Percentiles rank a stretch among this genome's conserved stretches.
phyloP scores from a whole-genome alignment of 148 eudicot genomes.

The Mesembryanthemum crystallinum region DNA sequence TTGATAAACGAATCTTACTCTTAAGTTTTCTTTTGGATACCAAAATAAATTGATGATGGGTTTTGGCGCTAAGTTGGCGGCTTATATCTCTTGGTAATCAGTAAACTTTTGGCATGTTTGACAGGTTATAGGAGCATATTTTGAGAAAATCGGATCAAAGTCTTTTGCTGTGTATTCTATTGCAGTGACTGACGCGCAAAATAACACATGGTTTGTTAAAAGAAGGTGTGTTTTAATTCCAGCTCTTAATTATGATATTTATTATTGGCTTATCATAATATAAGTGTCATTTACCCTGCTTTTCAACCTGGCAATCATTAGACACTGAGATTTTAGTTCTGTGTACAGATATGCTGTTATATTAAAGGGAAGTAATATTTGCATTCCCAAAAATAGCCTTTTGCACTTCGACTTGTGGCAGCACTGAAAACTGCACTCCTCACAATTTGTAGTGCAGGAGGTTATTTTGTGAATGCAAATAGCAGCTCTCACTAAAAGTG shows the following conservation, averaged over 20 bases:
- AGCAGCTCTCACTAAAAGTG: not conserved
- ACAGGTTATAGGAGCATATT: slow-evolving; percentile 92
- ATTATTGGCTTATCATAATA: slow-evolving; percentile 1
- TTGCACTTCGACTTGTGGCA: too few species aligned
- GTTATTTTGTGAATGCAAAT: too few species aligned
- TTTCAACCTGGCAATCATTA: not conserved
- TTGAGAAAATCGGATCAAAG: slow-evolving; percentile 84
- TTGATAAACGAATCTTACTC: not conserved
- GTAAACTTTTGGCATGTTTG: slow-evolving; percentile 15
- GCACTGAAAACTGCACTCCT: too few species aligned
- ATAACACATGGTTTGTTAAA: slow-evolving; percentile 87
- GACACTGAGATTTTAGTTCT: slow-evolving; percentile 8
- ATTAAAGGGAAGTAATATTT: too few species aligned
- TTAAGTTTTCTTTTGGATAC: not conserved
- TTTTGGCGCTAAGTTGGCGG: not conserved
- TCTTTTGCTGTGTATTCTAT: slow-evolving; percentile 96
- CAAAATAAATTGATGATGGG: not conserved
- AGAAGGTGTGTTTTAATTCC: slow-evolving; percentile 61
- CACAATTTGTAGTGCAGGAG: too few species aligned
- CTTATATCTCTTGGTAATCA: not conserved
- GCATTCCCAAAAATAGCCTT: too few species aligned
- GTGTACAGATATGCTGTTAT: not conserved
- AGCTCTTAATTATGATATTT: not conserved
- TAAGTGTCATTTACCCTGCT: slow-evolving; percentile 2
- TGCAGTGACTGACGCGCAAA: slow-evolving; percentile 83